These are phyloP conservation scores for Chalciporus pseudorubinellus DNA, from an alignment of 768 basidiomycete genomes.

Conservation along the genomic window DNA sequence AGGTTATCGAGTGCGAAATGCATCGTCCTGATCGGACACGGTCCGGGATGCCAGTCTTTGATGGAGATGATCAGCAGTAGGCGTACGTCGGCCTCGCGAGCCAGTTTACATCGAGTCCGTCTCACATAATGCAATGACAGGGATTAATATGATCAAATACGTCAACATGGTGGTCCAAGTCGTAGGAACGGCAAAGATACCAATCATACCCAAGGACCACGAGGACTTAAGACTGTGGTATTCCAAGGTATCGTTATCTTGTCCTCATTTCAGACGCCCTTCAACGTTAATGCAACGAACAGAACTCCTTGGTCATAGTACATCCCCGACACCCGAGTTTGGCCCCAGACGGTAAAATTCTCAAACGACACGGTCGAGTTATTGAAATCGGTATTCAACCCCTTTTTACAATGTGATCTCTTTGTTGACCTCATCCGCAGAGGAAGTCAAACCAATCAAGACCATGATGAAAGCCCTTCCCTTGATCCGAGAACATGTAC, in stretches of 20 bases:
- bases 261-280: not conserved
- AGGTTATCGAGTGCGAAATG: conserved; percentile 72
- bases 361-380: conserved; percentile 65
- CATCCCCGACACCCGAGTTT: conserved; percentile 59
- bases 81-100: conserved; percentile 44
- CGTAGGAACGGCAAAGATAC: conserved; percentile 60
- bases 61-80: conserved; percentile 72
- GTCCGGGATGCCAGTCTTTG: conserved; percentile 74
- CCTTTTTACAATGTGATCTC: not conserved
- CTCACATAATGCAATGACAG: conserved; percentile 24
- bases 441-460: conserved; percentile 70
- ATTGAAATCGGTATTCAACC: conserved; percentile 55
- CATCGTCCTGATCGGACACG: conserved; percentile 85
- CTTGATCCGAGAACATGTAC: conserved; percentile 57
- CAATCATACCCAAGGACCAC: conserved; percentile 51
- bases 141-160: conserved; percentile 52
- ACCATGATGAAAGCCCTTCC: conserved; percentile 69
- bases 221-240: conserved; percentile 72
- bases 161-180: conserved; percentile 80
- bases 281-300: conserved; percentile 10
- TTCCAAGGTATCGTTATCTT: conserved; percentile 46
- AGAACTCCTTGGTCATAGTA: conserved; percentile 74
- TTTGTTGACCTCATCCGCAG: conserved; percentile 33
- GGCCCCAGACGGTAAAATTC: conserved; percentile 36
- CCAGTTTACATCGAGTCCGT: not conserved